These are phyloP conservation scores for Neofusicoccum kwambonambiense DNA, from an alignment of 2,329 filamentous ascomycete species.

Conservation along the genomic window DNA sequence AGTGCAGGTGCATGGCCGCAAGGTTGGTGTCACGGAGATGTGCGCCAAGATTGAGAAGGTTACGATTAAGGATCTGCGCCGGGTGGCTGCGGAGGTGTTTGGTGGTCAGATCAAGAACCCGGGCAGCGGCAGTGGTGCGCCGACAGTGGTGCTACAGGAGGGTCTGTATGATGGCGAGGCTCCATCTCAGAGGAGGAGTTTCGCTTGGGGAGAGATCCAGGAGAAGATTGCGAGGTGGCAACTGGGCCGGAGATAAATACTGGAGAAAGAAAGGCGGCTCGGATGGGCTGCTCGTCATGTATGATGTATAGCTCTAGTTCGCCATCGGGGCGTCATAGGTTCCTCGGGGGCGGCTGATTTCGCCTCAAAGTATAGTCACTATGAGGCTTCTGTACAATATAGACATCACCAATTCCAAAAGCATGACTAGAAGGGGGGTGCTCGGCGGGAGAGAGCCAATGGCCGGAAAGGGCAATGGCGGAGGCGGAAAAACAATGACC, in stretches of 20 bases:
- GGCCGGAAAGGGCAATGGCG: neutral
- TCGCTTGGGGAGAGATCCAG: conserved; percentile 88
- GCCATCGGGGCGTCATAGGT: neutral
- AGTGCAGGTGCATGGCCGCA: conserved; percentile 93
- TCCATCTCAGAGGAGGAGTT: conserved; percentile 63
- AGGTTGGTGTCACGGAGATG: conserved; percentile 92
- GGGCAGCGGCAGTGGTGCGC: conserved; percentile 78
- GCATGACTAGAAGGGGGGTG: neutral
- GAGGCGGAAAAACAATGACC: conserved; percentile 8
- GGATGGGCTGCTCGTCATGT: neutral
- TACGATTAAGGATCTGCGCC: conserved; percentile 74
- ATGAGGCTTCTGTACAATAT: neutral
- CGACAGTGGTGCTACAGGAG: conserved; percentile 93
- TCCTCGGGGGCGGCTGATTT: neutral
- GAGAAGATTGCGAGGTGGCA: conserved; percentile 81
- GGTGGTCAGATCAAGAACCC: conserved; percentile 72
- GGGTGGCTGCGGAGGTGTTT: conserved; percentile 77
- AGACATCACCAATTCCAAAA: neutral
- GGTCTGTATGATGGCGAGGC: conserved; percentile 61
- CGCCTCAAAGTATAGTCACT: neutral
- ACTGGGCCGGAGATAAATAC: conserved; percentile 61
- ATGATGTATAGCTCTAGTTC: neutral
- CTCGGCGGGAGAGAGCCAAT: neutral
- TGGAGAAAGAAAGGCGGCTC: neutral
- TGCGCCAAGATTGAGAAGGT: conserved; percentile 80